Percentiles rank a stretch among this genome's conserved stretches.
These are phyloP conservation scores for Diaporthe humulicola DNA, from an alignment of 2,329 filamentous ascomycete species.

Conservation along the genomic window DNA sequence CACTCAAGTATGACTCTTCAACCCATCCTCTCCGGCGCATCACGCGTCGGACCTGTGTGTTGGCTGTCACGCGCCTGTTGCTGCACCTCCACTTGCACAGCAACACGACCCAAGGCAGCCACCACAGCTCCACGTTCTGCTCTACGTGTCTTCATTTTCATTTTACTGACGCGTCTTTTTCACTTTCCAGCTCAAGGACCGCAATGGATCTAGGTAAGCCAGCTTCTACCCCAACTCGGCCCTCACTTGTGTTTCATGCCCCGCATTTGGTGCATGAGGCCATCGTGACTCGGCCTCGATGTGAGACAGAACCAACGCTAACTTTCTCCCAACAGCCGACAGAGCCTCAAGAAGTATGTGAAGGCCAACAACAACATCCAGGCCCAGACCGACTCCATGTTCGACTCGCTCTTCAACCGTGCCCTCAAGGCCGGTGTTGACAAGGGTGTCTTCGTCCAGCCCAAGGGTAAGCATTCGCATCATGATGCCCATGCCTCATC, in stretches of 20 bases:
- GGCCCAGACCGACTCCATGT: constrained; percentile 65
- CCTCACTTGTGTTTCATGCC: constrained; percentile 38
- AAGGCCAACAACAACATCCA: constrained; percentile 65
- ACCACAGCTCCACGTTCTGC: constrained; percentile 1
- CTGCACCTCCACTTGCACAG: constrained; percentile 9
- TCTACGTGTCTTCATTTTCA: constrained; percentile 15
- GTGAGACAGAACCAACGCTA: constrained; percentile 44
- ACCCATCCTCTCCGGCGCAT: constrained; percentile 55
- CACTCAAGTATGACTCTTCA: constrained; percentile 65
- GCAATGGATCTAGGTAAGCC: constrained; percentile 68
- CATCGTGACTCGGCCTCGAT: constrained; percentile 36
- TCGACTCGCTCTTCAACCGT: constrained; percentile 85
- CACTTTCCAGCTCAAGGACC: constrained; percentile 68
- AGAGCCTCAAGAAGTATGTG: constrained; percentile 73
- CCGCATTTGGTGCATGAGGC: constrained; percentile 39
- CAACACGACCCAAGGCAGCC: constrained; percentile 14
- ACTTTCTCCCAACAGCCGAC: constrained; percentile 58
- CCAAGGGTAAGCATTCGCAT: constrained; percentile 76
- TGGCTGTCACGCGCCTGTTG: constrained; percentile 25
- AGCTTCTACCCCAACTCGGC: constrained; percentile 31
- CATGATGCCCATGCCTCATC: constrained; percentile 49
- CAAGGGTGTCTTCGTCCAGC: constrained; percentile 87
- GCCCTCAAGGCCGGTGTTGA: constrained; percentile 86
- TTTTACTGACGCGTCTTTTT: constrained; percentile 56
- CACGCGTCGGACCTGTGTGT: constrained; percentile 39